phyloP scores from a whole-genome alignment of 2,329 filamentous ascomycete species.

The Epichloe sibirici region DNA sequence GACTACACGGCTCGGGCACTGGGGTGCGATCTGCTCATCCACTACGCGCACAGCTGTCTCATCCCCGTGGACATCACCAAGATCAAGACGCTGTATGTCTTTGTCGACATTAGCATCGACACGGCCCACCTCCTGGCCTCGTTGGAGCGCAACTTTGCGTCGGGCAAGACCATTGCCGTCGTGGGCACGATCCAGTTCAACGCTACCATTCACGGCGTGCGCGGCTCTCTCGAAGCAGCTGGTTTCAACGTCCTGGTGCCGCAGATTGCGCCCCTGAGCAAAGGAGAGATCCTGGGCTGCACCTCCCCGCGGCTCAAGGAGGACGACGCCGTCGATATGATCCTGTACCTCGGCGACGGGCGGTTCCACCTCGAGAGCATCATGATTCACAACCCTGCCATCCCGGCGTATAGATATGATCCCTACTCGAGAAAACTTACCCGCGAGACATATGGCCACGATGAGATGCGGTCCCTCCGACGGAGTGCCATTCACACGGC shows the following conservation, averaged over 20 bases:
- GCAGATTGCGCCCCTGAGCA: slow-evolving; percentile 84
- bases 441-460: slow-evolving; percentile 81
- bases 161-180: slow-evolving; percentile 78
- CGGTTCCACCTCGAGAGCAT: slow-evolving; percentile 94
- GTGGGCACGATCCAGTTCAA: slow-evolving; percentile 99
- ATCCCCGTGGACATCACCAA: slow-evolving; percentile 94
- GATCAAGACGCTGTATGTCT: slow-evolving; percentile 95
- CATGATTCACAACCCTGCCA: slow-evolving; percentile 93
- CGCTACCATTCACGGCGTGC: slow-evolving; percentile 81
- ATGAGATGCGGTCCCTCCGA: slow-evolving; percentile 76
- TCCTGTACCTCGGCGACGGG: slow-evolving; percentile 84
- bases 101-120: slow-evolving; percentile 96
- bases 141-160: slow-evolving; percentile 74
- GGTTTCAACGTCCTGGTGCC: slow-evolving; percentile 81
- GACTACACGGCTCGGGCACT: slow-evolving; percentile 93
- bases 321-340: slow-evolving; percentile 54
- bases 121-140: slow-evolving; percentile 76
- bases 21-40: slow-evolving; percentile 85
- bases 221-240: slow-evolving; percentile 62
- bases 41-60: slow-evolving; percentile 94
- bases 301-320: slow-evolving; percentile 65
- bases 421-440: slow-evolving; percentile 89
- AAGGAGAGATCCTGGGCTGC: slow-evolving; percentile 94
- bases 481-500: slow-evolving; percentile 65
- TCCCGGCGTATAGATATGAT: slow-evolving; percentile 92